A percentile compares a stretch with the other conserved stretches of the same genome.
These are phyloP conservation scores for Glaciozyma martinii DNA, from an alignment of 768 basidiomycete species.

Conservation along the genomic window DNA sequence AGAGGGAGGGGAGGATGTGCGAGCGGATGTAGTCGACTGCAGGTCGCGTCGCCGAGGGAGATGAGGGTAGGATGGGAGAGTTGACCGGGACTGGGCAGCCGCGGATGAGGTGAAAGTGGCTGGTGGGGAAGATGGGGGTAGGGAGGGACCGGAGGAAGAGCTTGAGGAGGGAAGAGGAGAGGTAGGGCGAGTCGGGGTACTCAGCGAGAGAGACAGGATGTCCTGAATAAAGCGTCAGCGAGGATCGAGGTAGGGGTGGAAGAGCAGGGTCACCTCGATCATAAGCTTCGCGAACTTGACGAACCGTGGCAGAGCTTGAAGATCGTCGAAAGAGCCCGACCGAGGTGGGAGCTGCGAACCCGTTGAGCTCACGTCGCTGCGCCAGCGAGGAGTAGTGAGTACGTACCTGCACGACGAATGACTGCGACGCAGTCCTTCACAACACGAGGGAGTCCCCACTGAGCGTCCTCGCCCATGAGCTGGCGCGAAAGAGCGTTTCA, in stretches of 20 bases:
- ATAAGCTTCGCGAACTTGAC: constrained; percentile 12
- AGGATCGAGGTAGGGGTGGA: neutral
- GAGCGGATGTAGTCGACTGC: neutral
- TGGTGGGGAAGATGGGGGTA: neutral
- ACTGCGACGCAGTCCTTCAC: constrained; percentile 21
- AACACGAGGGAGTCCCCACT: neutral
- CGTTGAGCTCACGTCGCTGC: neutral
- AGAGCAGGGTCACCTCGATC: neutral
- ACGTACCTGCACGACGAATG: constrained; percentile 1
- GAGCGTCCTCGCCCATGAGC: neutral
- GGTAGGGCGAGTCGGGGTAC: constrained; percentile 21
- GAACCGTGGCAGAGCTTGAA: constrained; percentile 7
- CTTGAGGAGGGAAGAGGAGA: constrained; percentile 26
- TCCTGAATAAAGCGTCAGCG: neutral
- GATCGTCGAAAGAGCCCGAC: constrained; percentile 28
- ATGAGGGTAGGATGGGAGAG: neutral
- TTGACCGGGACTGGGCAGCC: neutral
- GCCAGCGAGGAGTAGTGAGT: too few relatives aligned
- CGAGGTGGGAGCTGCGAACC: neutral
- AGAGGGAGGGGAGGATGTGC: constrained; percentile 1
- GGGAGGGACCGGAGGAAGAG: constrained; percentile 14
- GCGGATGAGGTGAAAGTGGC: neutral
- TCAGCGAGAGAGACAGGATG: constrained; percentile 15
- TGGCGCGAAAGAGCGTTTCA: neutral
- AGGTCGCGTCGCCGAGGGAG: neutral